Evolutionary conservation across 768 basidiomycete genomes (phyloP), one percentile per base, ranked within the genome.

Genomic region (Paxillus rubicundulus): DNA sequence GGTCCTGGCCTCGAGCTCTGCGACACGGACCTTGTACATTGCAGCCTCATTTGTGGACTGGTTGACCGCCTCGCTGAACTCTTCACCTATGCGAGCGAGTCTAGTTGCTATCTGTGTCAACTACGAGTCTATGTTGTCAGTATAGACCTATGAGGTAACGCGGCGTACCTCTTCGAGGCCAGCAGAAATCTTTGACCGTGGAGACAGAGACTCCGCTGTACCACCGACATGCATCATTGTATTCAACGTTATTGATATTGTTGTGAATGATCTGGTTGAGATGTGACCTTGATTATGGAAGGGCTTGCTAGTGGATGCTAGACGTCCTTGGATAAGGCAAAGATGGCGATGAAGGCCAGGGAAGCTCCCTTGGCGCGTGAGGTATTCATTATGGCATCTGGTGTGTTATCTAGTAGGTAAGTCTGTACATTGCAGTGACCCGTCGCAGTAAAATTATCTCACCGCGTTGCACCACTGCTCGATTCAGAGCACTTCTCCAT

Each of bases 1-100:
- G 42, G 60, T 63, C 37, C 61, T 58, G 13, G 59, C 56, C 52
- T 82, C 74, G 21, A 80, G 70, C 21, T 76, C 72, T 10, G 67
- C 58, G 13, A 72, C 62, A 30, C 73, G 73, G 30, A 52, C 59
- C 18, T 57, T 53, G 59, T 42, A 57, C 42, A 39, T 47, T 27
- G 58, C 56, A 12, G 61, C 54, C 28, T 67, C 65, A 28, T 67
- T 61, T n/a, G 62, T 28, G 9, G 55, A 59, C 13, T 55, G 59
- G n/a, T 58, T 37, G 36, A 61, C 45, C 1, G 41, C 54, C 3
- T 65, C 54, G 38, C 53, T 54, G 41, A 68, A 70, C 57, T 70
- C 70, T 32, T 61, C 57, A 28, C 70, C 68, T n/a, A 74, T 64
- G 16, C 48, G 55, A 7, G 56, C 54, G 18, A 72, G 60, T 32